phyloP scores from a whole-genome alignment of 805 yeast genomes.

The Kodamaea leandrae region DNA sequence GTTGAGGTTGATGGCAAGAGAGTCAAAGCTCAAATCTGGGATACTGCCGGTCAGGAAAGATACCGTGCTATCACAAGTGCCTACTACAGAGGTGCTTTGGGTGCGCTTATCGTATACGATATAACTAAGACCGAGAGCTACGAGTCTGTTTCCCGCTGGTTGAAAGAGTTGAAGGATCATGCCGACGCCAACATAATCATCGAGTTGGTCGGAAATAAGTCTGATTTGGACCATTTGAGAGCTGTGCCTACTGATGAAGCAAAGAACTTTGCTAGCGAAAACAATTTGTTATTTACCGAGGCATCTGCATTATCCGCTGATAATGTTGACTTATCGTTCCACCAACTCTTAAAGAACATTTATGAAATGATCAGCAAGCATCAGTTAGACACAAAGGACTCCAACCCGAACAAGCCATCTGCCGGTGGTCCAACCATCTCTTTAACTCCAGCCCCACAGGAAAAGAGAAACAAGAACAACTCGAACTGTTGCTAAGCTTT shows the following conservation, averaged over 20 bases:
- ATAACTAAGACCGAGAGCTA: constrained; percentile 87
- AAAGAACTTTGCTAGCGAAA: constrained; percentile 87
- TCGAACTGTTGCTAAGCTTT: constrained; percentile 62
- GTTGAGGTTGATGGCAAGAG: constrained; percentile 81
- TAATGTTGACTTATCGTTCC: constrained; percentile 92
- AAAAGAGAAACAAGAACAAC: constrained; percentile 57
- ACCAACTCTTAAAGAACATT: constrained; percentile 87
- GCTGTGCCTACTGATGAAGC: constrained; percentile 99
- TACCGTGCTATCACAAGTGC: constrained; percentile 97
- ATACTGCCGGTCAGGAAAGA: constrained; percentile 98
- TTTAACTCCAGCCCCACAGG: constrained; percentile 90
- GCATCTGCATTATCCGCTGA: constrained; percentile 93
- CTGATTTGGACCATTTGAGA: constrained; percentile 86
- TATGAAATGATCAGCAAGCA: constrained; percentile 93
- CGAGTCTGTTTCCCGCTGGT: constrained; percentile 83
- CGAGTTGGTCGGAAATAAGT: constrained; percentile 89
- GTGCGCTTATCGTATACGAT: constrained; percentile 94
- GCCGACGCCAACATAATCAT: constrained; percentile 94
- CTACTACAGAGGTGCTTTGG: constrained; percentile 96
- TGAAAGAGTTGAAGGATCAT: constrained; percentile 86
- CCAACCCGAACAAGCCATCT: constrained; percentile 54
- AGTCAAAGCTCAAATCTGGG: constrained; percentile 94
- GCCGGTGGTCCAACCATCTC: constrained; percentile 83
- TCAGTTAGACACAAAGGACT: constrained; percentile 84
- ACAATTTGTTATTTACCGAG: constrained; percentile 89